Evolutionary conservation across 1,284 basidiomycete species (phyloP).

Genomic region (Bondarzewia mesenterica): DNA sequence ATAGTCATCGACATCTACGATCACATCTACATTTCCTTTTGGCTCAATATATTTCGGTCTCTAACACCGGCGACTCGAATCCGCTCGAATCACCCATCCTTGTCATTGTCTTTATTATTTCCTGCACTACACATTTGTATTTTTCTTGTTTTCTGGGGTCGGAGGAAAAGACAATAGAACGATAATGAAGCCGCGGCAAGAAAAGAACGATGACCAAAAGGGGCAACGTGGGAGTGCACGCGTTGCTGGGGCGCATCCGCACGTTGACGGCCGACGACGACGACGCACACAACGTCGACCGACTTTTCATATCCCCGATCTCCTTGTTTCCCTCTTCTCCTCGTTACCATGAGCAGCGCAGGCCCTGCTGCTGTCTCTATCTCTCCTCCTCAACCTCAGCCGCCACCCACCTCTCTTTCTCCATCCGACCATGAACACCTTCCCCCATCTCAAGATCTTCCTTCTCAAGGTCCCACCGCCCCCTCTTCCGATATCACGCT

Average conservation of each 20-base stretch:
- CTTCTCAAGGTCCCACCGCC: not conserved
- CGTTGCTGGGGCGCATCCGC: not conserved
- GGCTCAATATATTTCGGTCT: no score
- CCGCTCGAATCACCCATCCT: no score
- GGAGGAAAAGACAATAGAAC: no score
- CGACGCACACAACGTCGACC: slow-evolving; percentile 4
- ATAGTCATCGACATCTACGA: no score
- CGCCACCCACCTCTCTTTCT: not conserved
- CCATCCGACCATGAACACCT: not conserved
- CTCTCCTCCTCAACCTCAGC: no score
- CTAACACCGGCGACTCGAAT: no score
- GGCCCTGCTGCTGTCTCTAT: slow-evolving; percentile 9
- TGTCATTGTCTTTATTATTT: no score
- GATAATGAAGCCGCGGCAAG: not conserved
- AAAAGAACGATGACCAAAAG: not conserved
- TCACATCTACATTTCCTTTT: no score
- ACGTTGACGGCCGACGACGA: slow-evolving; percentile 1
- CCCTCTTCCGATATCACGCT: not conserved
- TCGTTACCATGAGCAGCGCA: slow-evolving; percentile 13
- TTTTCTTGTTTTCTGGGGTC: no score
- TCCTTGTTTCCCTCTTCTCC: slow-evolving; percentile 1
- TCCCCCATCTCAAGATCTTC: no score
- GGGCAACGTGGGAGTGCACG: not conserved
- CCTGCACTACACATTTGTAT: no score
- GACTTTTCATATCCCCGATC: slow-evolving; percentile 1